Evolutionary conservation across 208 protist species (phyloP), one percentile per base, ranked within the genome.

Genomic region (Acanthamoeba royreba): DNA sequence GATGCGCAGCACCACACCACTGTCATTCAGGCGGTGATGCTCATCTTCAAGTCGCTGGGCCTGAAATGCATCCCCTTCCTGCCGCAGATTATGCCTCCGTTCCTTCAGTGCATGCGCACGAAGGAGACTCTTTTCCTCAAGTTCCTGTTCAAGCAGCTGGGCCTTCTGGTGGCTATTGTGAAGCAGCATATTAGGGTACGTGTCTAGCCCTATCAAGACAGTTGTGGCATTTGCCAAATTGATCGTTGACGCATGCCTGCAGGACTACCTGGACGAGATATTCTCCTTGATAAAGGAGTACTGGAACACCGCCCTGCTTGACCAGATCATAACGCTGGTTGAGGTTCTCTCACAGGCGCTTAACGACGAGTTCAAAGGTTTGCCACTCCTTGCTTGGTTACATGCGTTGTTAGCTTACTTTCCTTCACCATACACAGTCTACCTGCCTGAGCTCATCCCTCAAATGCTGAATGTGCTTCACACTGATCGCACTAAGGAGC

Each of bases 11-110:
- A 99, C 46, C 98, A 98, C 89, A 94, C 53, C 2, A 77, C 72
- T n/a, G 97, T 97, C 11, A 95, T 99, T 55, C 92, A 97, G 63
- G 95, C 98, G 2, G 92, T 99, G 25, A 98, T 98, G 96, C 96
- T 97, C 72, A 98, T 98, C 33, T 97, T 98, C 89, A 96, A 97
- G 61, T 94, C 81, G 15, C 89, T 99, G 17, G 97, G 97, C 69
- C 42, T 98, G 9, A 98, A 98, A 91, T 96, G 95, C 72, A 96
- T 98, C n/a, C 95, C 95, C 11, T 98, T 98, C 86, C 93, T 99
- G 13, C 96, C 98, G 11, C 89, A 94, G 49, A 96, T 99, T 38
- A 96, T 99, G 91, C 98, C 98, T 58, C 88, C 97, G n/a, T 97
- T 99, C 28, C 52, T 93, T 11, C 89, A 93, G 47, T 40, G 49